Conservation (phyloP, 2,329 filamentous ascomycete genomes). For the Phoma sp. region DNA sequence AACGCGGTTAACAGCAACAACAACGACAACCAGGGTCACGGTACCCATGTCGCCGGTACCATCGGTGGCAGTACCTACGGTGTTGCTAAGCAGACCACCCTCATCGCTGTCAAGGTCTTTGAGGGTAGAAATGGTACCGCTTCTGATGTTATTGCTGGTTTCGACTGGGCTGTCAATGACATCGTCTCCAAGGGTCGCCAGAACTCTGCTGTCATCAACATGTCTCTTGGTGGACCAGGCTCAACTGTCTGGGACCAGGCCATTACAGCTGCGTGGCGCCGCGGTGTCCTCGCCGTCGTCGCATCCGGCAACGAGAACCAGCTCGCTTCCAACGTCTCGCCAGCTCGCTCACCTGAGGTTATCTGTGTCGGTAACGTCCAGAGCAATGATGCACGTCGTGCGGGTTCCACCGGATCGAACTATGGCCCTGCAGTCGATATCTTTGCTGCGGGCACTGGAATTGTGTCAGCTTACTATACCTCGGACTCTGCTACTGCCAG, state of each 20-base stretch:
- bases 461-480: conserved; percentile 56
- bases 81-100: conserved; percentile 31
- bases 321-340: conserved; percentile 37
- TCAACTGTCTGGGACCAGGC: conserved; percentile 43
- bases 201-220: conserved; percentile 46
- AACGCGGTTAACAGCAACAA: conserved; percentile 18
- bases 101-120: conserved; percentile 42
- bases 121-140: conserved; percentile 7
- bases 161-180: conserved; percentile 42
- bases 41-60: conserved; percentile 29
- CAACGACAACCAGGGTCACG: conserved; percentile 32
- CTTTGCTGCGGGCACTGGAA: conserved; percentile 48
- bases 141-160: conserved; percentile 26
- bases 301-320: conserved; percentile 47
- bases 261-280: conserved; percentile 39
- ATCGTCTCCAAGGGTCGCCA: conserved; percentile 38
- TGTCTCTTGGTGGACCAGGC: conserved; percentile 46
- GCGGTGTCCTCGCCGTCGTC: conserved; percentile 45
- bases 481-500: conserved; percentile 52
- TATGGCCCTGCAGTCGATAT: conserved; percentile 50
- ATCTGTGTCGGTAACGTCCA: conserved; percentile 48
- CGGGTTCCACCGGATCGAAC: conserved; percentile 41
- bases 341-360: conserved; percentile 44
- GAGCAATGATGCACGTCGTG: conserved; percentile 28
- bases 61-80: conserved; percentile 27